Base-by-base conservation (phyloP, 148 eudicot genomes). In the Rhododendron mucronatum region DNA sequence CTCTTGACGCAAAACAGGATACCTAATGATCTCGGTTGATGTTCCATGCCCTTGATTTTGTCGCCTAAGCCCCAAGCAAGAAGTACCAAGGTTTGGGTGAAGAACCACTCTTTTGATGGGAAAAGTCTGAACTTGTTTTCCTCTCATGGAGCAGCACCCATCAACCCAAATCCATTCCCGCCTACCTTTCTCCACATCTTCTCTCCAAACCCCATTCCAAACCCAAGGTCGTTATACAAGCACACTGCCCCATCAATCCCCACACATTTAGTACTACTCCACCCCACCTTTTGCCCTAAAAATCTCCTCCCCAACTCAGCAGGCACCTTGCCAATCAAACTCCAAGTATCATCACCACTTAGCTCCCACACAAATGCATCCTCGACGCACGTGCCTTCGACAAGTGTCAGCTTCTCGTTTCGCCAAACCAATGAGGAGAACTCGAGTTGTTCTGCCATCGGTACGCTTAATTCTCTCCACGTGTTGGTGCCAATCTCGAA, bases 81-180 rank as follows among this genome's bases (percentile, higher is more conserved):
- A 86, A 80, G 85, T 69, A 86, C 69, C 82, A 81, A 92, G 90
- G 86, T 88, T 88, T 33, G 94, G 94, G 86, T 89, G 91, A 74
- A 92, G 61, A 61, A 91, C 65, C 81, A 92, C 75, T 30, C 91
- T 91, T 84, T 81, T 89, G n/a, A 91, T 87, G 28, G 88, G 83
- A 7, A 83, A 78, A 48, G 69, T 90, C 6, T 73, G 81, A 55
- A 90, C 37, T 59, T 84, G 59, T 73, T 67, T 84, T 73, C 90
- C 89, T 75, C 81, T 88, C 11, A 88, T 55, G 3, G 59, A 82
- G 77, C 85, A 73, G 47, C 91, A 88, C 48, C 90, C 94, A 44
- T 92, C 89, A 55, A 92, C 82, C 91, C 90, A 89, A 86, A 35
- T 39, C 94, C 92, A 92, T 57, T 89, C 89, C 90, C 91, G 85